phyloP scores from a whole-genome alignment of 352 stramenopile species.

The Pythium aquatile region DNA sequence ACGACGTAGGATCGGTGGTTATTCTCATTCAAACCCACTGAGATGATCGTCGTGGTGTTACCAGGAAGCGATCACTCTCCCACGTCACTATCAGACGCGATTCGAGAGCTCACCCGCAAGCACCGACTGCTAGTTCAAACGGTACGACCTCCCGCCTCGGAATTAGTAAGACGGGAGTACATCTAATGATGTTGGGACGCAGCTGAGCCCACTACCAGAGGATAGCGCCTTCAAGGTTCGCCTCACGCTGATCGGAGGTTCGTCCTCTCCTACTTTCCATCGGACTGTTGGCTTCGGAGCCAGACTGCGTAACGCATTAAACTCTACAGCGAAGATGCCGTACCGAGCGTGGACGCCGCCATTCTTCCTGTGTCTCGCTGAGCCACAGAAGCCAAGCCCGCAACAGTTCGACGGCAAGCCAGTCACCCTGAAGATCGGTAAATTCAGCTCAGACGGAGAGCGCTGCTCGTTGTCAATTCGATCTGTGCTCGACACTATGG shows the following conservation, averaged over 20 bases:
- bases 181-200: not conserved
- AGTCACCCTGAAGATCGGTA: conserved; percentile 12
- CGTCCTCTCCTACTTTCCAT: not conserved
- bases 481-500: conserved; percentile 13
- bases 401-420: not conserved
- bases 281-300: not conserved
- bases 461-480: conserved; percentile 16
- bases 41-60: no score
- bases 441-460: conserved; percentile 7
- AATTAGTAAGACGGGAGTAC: not conserved
- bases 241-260: conserved; percentile 22
- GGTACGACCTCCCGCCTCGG: conserved; percentile 5
- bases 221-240: conserved; percentile 19
- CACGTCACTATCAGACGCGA: conserved; percentile 7
- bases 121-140: conserved; percentile 30
- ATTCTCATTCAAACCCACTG: no score
- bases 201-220: conserved; percentile 20
- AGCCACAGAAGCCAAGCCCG: not conserved
- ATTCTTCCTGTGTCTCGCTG: conserved; percentile 7
- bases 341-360: conserved; percentile 27
- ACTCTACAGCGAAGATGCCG: conserved; percentile 15
- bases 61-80: conserved; percentile 6
- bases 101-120: conserved; percentile 25
- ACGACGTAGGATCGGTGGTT: no score
- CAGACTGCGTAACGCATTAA: not conserved